Evolutionary conservation across 306 rosid genomes (phyloP), one percentile per base, ranked within the genome.

Genomic region (Lotus japonicus): DNA sequence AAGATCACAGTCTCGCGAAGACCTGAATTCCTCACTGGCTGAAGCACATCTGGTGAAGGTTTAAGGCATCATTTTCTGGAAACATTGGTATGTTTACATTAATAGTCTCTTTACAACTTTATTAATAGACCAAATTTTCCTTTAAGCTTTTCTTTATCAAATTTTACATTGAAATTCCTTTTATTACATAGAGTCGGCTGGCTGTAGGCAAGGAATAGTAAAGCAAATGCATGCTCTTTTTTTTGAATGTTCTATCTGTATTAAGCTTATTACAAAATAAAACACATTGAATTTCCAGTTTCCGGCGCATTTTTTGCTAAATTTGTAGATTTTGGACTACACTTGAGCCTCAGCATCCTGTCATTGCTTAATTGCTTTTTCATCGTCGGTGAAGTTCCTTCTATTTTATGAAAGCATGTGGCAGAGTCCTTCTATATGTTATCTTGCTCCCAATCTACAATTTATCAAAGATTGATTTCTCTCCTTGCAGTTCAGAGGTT

Each of bases 1-100:
- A 80, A 87, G 97, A 70, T 94, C 99, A 0, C 99, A 94, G 71
- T 94, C 99, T 72, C 92, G 97, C 38, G 97, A 94, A 86, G 99
- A 94, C 68, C 90, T 90, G 12, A 88, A 58, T 80, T 81, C 95
- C 23, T 83, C 98, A 3, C 45, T 86, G 65, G 87, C 87, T 33
- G 98, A 92, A 74, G 78, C 87, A 36, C 96, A 89, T 80, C 43
- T 80, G 82, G 84, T 82, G 70, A 86, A 94, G 86, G 90, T 70
- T 74, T 90, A 86, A 78, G 80, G 66, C 64, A 58, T 56, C 68
- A 18, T 71, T 66, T 67, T 70, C 79, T 35, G 72, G 62, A 70
- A 75, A 84, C 75, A 79, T 79, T 70, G 90, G 85, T 80, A 86
- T 59, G 70, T 28, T 71, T 49, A 16, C 59, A 51, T 78, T 68